Evolutionary conservation across 352 stramenopile species (phyloP), one percentile per base, ranked within the genome.

Genomic region (Globisporangium paddicum): DNA sequence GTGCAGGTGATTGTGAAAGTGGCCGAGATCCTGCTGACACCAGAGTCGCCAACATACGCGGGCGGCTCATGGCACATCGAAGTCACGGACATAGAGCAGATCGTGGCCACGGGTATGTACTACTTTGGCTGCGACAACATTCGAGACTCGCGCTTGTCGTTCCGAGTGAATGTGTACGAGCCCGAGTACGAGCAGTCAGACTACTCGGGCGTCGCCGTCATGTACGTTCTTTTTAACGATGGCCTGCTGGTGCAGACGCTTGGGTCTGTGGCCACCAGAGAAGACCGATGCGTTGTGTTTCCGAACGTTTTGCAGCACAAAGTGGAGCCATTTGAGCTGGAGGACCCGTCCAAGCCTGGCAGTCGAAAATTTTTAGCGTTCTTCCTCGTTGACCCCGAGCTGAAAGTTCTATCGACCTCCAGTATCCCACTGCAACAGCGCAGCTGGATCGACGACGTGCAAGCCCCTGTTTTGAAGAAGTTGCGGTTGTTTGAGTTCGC

Each of bases 101-200:
- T 87, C 46, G 49, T 78, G n/a, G 70, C 69, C 3, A 81, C 70
- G 19, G 72, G 67, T 3, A 67, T 82, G 28, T 77, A 79, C 50
- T 84, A 87, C 63, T 81, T 82, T 65, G 70, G 46, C 18, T 69
- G 47, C 19, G 65, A 82, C 38, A 84, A 86, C 44, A 67, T 83
- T 48, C 75, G 63, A 16, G 56, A 71, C 19, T 82, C 73, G n/a
- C 50, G 59, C 0, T 52, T 86, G 10, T 46, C 54, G 9, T 82
- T 86, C 61, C 67, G 71, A 9, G 50, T 63, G 10, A 60, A 64
- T 47, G 62, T 75, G 6, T 38, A 72, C 0, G 68, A 72, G 9
- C 65, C 64, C 10, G 45, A 35, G 2, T 74, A 72, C 25, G 41
- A 76, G n/a, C 64, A 77, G 37, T 66, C 47, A 11, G 72, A 80